Base-by-base conservation (phyloP, 2,329 filamentous ascomycete species). In the Fusarium verticillioides region DNA sequence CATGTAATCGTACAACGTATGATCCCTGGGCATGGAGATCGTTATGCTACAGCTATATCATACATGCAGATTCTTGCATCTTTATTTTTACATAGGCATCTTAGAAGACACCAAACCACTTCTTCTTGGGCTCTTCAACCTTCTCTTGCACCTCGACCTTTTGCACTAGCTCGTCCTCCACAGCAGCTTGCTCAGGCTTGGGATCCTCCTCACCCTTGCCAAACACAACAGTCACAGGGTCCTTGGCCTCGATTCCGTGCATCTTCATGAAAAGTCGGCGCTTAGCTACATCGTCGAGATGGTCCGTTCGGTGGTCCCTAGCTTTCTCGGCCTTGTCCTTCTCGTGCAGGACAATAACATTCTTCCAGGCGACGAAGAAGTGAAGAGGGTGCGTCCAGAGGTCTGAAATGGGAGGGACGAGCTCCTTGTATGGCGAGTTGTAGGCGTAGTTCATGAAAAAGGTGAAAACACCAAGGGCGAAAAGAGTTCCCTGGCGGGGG, bases 261-360 rank as follows among this genome's bases (percentile, higher is more conserved):
- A 93, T 94, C 83, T 94, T 92, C 78, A 95, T 91, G 83, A 94
- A 99, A 82, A 93, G 91, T 69, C 89, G 89, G 78, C 96, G 89
- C 89, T 98, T 97, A 81, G 92, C 89, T 34, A 96, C 92, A 84
- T 99, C 96, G 75, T 97, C 94, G 63, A 94, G 87, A 75, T 91
- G 91, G 79, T 88, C 88, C 78, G 90, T 89, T 62, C 95, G 89
- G 84, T 91, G 90, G 82, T 95, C 93, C 59, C 88, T 86, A 34
- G 93, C 92, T 79, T 91, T 84, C 72, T 88, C 85, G 36, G 91
- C 92, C 73, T 89, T 89, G 81, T 95, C 92, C 76, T 91, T 88
- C 75, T 93, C 89, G 80, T 97, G 93, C 84, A 97, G 87, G 69
- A 89, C 87, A 79, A 96, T 89, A 63, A 97, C 93, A 66, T 94